These are phyloP conservation scores for Polyrhizophydium stewartii DNA, from an alignment of 371 early-diverging fungal species.

Conservation along the genomic window DNA sequence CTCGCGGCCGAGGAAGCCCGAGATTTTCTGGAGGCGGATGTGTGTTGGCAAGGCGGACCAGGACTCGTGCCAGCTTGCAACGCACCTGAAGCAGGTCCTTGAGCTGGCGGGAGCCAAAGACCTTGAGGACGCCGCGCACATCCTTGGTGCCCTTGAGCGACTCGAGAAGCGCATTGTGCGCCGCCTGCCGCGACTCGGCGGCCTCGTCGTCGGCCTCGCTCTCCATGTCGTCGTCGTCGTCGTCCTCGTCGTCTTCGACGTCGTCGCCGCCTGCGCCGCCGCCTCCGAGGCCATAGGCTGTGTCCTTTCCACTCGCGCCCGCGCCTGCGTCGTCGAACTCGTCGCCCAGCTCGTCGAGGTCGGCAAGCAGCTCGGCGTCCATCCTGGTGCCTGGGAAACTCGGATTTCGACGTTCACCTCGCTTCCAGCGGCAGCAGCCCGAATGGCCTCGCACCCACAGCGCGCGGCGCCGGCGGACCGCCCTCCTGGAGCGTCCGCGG, in stretches of 20 bases:
- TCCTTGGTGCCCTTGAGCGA: slow-evolving; percentile 7
- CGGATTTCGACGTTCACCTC: no score
- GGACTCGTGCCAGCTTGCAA: not conserved
- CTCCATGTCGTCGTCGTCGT: slow-evolving; percentile 1
- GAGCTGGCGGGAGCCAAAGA: slow-evolving; percentile 19
- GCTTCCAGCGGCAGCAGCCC: no score
- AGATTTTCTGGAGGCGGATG: slow-evolving; percentile 20
- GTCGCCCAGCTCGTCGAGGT: slow-evolving; percentile 38
- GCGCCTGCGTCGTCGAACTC: slow-evolving; percentile 12
- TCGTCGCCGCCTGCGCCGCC: slow-evolving; percentile 3
- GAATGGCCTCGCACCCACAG: no score
- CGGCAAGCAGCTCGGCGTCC: slow-evolving; percentile 38
- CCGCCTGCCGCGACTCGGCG: not conserved
- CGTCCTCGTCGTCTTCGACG: slow-evolving; percentile 19
- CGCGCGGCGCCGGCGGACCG: no score
- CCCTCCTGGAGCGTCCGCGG: no score
- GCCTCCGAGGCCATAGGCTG: not conserved
- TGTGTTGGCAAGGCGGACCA: not conserved
- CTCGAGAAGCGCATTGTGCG: slow-evolving; percentile 3
- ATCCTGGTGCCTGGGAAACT: no score
- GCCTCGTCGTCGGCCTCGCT: not conserved
- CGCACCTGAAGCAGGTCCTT: slow-evolving; percentile 23
- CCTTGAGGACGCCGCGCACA: slow-evolving; percentile 21
- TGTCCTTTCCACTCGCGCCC: not conserved
- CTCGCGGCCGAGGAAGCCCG: slow-evolving; percentile 8